Base-by-base conservation (phyloP, 2,329 filamentous ascomycete species). In the Cordyceps pruinosa region DNA sequence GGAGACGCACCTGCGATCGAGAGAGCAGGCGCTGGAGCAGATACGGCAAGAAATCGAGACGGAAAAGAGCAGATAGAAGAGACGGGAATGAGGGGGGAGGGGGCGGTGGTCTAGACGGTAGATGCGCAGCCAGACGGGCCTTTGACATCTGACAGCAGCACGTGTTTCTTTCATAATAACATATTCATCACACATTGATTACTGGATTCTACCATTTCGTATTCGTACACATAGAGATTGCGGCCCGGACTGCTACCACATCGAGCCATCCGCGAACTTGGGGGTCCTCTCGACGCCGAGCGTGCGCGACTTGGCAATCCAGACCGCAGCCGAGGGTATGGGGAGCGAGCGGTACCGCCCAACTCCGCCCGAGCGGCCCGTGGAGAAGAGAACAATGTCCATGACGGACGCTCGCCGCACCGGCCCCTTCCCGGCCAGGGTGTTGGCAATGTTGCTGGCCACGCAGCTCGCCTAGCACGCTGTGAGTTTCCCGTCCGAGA, bases 21-120 rank as follows among this genome's bases (percentile, higher is more conserved):
- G 94, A 60, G 84, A 93, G 72, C 83, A 86, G 62, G 83, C 86
- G 30, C 75, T 99, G 66, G 84, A 88, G 48, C 87, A 90, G 70
- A 69, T 97, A 69, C 83, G 84, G 72, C 79, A 84, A 68, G 86
- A 97, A 74, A 88, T 97, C 72, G 91, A 97, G 66, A 87, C 90
- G 23, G 92, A 93, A 80, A 94, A 89, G 77, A 75, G 34, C 25
- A 97, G 75, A 88, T 97, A 72, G 91, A 97, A 26, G 91, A 93
- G 80, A 94, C 88, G 77, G 75, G 76, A 59, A 75, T 78, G 60
- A 74, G 76, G 71, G 78, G 41, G 55, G 34, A 58, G 32, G 46
- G 56, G 55, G 56, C 58, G 57, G 59, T 19, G 37, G 25, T 5
- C 21, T 44, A 46, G 49, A 47, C 46, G 28, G 17, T 48, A 64